These are phyloP conservation scores for Penicillium lividum DNA, from an alignment of 495 filamentous ascomycete genomes.

Conservation along the genomic window DNA sequence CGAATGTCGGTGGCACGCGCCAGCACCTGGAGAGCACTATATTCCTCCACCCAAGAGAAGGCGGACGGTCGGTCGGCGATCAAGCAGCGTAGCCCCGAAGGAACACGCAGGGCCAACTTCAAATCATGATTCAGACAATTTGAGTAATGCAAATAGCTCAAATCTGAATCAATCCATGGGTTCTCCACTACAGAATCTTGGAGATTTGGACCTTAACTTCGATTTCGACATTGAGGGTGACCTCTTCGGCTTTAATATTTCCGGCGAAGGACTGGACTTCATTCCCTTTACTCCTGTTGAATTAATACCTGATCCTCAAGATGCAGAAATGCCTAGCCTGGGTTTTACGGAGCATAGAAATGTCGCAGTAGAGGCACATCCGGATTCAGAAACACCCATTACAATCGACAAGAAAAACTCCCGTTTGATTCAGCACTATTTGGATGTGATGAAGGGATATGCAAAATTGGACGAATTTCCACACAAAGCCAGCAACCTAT, in stretches of 20 bases:
- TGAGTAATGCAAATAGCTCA: background rate
- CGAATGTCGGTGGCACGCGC: background rate
- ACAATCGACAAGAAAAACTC: background rate
- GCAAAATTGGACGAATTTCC: background rate
- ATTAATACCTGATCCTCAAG: background rate
- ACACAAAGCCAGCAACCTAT: background rate
- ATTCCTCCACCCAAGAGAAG: background rate
- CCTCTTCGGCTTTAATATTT: background rate
- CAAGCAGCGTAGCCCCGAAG: background rate
- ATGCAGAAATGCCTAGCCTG: background rate
- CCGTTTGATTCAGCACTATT: background rate
- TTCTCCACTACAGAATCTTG: background rate
- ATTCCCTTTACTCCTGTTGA: background rate
- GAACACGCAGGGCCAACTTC: background rate
- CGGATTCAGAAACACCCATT: background rate
- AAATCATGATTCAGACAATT: background rate
- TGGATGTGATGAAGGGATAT: background rate
- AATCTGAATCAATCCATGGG: background rate
- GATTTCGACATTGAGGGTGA: background rate
- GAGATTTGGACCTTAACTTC: background rate
- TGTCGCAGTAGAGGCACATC: background rate
- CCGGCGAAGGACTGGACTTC: background rate
- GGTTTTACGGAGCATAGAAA: background rate
- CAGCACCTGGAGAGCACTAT: background rate
- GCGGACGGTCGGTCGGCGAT: background rate